Conservation (phyloP, 208 protist genomes). For the Polymyxa betae region DNA sequence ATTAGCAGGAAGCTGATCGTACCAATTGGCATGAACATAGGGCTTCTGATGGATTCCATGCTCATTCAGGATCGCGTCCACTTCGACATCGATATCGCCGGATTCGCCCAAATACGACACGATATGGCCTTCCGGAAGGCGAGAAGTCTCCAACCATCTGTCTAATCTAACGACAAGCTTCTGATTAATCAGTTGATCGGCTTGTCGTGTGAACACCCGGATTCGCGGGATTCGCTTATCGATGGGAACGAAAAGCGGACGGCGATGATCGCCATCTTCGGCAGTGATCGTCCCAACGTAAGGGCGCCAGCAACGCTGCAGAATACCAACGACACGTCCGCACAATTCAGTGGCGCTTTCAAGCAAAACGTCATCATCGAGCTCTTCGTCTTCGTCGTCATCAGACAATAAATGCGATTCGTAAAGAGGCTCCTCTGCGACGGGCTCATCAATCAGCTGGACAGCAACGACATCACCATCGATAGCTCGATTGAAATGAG, state of each 20-base stretch:
- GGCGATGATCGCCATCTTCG: background rate
- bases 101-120: constrained; percentile 62
- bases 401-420: too few relatives aligned
- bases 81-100: constrained; percentile 78
- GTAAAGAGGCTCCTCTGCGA: background rate
- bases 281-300: constrained; percentile 4
- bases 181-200: constrained; percentile 54
- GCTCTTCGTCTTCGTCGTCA: constrained; percentile 4
- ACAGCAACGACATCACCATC: constrained; percentile 60
- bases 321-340: constrained; percentile 33
- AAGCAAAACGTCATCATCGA: background rate
- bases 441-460: background rate
- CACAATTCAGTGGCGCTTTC: background rate
- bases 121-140: constrained; percentile 68
- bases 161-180: constrained; percentile 64
- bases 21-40: constrained; percentile 48
- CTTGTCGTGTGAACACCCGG: constrained; percentile 40
- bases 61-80: constrained; percentile 73
- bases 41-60: constrained; percentile 67
- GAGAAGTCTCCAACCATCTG: constrained; percentile 60
- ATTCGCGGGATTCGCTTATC: constrained; percentile 55
- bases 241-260: constrained; percentile 53
- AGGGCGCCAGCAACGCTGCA: background rate
- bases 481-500: constrained; percentile 59
- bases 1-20: constrained; percentile 29